Base-by-base conservation (phyloP, 1,284 basidiomycete genomes). In the Dichomitus squalens region DNA sequence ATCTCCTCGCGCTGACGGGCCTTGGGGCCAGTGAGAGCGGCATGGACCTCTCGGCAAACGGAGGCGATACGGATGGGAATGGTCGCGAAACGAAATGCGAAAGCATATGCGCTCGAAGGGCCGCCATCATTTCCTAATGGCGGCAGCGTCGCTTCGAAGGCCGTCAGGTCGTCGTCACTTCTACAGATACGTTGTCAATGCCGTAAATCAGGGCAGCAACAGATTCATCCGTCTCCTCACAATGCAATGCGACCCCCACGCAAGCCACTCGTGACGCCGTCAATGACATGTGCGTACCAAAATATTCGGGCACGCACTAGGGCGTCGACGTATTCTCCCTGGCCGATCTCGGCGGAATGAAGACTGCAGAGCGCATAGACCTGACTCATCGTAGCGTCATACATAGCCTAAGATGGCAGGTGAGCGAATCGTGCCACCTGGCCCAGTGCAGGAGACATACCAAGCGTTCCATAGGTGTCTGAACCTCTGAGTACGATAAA, bases 201-300 rank as follows among this genome's bases (percentile, higher is more conserved):
- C 20, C 43, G 41, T 46, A 20, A 33, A 40, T 61, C 53, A 53
- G 54, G 46, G 14, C 38, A 57, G 46, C 38, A 54, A 50, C 20
- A 53, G 49, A 44, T 33, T 44, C 29, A 33, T 12, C 11, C 36
- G 50, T 23, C 49, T 39, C 41, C 90, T 66, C 75, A 90, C 90
- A 92, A 71, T 50, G 87, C 75, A 44, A 95, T 78, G 35, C 90
- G 85, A 8, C 90, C 88, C 31, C 94, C 93, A 55, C 85, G 81
- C 54, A 95, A 79, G 20, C 87, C 93, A 16, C 84, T 89, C 0
- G 85, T 86, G 27, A 94, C 81, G 35, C 91, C 86, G 72, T 96
- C 93, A 59, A 92, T 86, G 7, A 90, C 84, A 64, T 93, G 84
- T 3, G 88, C 85, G 65, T 90, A 95, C 91, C 92, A 95, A 68